These are phyloP conservation scores for Cucurbita ficifolia DNA, from an alignment of 306 rosid species.

Conservation along the genomic window DNA sequence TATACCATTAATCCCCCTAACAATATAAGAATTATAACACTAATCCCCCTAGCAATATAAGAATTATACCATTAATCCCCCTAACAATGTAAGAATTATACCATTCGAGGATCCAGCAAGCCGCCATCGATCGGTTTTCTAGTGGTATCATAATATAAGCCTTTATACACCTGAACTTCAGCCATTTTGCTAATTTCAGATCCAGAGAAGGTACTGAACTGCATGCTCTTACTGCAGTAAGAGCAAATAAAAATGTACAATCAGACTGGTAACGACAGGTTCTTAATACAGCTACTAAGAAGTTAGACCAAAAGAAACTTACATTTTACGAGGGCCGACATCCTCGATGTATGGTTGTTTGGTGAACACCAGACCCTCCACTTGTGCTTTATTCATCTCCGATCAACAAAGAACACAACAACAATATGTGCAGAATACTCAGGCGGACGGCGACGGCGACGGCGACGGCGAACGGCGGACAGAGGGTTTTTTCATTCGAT, in stretches of 20 bases:
- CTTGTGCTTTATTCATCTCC: constrained; percentile 26
- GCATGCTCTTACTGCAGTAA: constrained; percentile 43
- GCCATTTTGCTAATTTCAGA: constrained; percentile 52
- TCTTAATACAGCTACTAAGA: neutral
- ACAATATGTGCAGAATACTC: too few relatives aligned
- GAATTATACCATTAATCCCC: neutral
- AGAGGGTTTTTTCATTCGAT: too few relatives aligned
- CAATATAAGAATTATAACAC: too few relatives aligned
- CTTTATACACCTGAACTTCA: constrained; percentile 53
- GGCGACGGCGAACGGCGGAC: too few relatives aligned
- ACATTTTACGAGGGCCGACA: constrained; percentile 54
- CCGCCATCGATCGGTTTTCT: constrained; percentile 35
- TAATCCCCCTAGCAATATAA: too few relatives aligned
- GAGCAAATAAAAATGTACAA: neutral
- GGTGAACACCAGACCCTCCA: constrained; percentile 38
- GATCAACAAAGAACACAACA: neutral
- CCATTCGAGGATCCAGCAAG: constrained; percentile 78
- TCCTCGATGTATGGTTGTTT: constrained; percentile 70
- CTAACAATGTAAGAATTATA: constrained; percentile 10
- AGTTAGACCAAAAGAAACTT: constrained; percentile 2
- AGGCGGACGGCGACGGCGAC: too few relatives aligned
- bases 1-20: too few relatives aligned
- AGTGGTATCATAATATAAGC: constrained; percentile 31
- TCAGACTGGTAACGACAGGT: neutral
- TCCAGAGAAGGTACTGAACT: constrained; percentile 44